phyloP scores from a whole-genome alignment of 352 stramenopile genomes.

The Thraustochytrium sp. region DNA sequence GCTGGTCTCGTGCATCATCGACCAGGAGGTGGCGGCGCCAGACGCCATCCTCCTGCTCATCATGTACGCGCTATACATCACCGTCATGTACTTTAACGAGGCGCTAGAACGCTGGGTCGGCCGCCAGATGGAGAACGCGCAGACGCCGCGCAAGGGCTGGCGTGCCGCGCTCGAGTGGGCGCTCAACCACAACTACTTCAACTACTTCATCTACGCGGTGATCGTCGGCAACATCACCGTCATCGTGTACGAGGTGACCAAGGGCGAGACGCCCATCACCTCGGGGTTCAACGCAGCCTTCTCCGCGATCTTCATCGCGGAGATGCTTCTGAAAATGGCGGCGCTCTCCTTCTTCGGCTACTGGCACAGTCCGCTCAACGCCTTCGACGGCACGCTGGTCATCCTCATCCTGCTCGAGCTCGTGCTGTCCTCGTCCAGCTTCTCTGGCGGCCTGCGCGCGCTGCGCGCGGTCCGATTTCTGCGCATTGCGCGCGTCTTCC shows the following conservation, averaged over 20 bases:
- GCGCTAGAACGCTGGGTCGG: slow-evolving; percentile 40
- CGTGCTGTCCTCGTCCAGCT: slow-evolving; percentile 27
- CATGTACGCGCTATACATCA: slow-evolving; percentile 64
- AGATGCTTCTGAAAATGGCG: slow-evolving; percentile 43
- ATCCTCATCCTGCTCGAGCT: slow-evolving; percentile 47
- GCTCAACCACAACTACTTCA: background rate
- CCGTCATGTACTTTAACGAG: slow-evolving; percentile 64
- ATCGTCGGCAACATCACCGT: slow-evolving; percentile 44
- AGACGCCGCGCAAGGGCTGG: background rate
- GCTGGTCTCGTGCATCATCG: slow-evolving; percentile 56
- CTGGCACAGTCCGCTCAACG: slow-evolving; percentile 47
- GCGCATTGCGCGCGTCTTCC: slow-evolving; percentile 25
- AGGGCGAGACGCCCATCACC: background rate
- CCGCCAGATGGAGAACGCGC: background rate
- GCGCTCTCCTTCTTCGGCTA: slow-evolving; percentile 48
- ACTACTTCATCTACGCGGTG: slow-evolving; percentile 40
- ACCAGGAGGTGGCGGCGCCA: background rate
- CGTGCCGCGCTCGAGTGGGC: background rate
- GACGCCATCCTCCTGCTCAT: slow-evolving; percentile 50
- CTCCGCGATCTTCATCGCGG: slow-evolving; percentile 41
- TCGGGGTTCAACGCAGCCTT: slow-evolving; percentile 19
- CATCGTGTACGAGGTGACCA: slow-evolving; percentile 39
- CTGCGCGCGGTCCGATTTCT: slow-evolving; percentile 38
- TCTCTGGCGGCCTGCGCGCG: slow-evolving; percentile 39
- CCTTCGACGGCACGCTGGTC: slow-evolving; percentile 46